Conservation (phyloP, 2,329 filamentous ascomycete genomes). For the Colletotrichum siamense region DNA sequence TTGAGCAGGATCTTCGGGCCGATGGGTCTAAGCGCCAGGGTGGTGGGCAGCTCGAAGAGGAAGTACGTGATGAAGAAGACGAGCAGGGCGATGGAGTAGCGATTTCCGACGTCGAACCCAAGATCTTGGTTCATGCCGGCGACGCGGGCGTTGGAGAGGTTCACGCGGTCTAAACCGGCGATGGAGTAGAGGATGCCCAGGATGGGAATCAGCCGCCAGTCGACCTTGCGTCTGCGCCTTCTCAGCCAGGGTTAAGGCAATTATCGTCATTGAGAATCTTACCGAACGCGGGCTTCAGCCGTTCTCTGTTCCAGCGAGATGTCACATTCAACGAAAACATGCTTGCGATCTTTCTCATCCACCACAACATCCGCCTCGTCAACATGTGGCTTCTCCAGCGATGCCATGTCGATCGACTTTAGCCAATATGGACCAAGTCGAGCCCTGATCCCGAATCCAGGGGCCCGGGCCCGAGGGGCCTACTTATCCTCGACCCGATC, state of each 20-base stretch:
- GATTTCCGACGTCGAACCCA: constrained; percentile 5
- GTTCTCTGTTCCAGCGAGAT: not conserved
- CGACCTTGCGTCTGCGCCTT: constrained; percentile 25
- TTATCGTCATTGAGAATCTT: not conserved
- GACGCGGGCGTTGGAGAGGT: constrained; percentile 18
- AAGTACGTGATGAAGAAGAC: constrained; percentile 27
- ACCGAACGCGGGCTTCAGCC: not conserved
- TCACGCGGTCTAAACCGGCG: constrained; percentile 22
- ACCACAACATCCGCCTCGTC: not conserved
- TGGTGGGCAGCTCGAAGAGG: not conserved
- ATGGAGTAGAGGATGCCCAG: constrained; percentile 27
- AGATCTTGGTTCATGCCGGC: constrained; percentile 24
- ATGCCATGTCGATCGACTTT: not conserved
- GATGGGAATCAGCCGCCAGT: constrained; percentile 42
- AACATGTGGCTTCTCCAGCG: not conserved
- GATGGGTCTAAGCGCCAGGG: constrained; percentile 22
- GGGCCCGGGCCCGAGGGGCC: not conserved
- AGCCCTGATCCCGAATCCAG: not conserved
- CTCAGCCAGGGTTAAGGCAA: not conserved
- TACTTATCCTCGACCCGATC: not conserved
- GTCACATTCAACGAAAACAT: not conserved
- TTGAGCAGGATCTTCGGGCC: constrained; percentile 30
- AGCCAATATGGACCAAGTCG: not conserved
- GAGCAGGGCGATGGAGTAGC: constrained; percentile 22
- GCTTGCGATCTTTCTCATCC: not conserved